phyloP scores from a whole-genome alignment of 2,329 filamentous ascomycete genomes.

The Xylariaceae sp. region DNA sequence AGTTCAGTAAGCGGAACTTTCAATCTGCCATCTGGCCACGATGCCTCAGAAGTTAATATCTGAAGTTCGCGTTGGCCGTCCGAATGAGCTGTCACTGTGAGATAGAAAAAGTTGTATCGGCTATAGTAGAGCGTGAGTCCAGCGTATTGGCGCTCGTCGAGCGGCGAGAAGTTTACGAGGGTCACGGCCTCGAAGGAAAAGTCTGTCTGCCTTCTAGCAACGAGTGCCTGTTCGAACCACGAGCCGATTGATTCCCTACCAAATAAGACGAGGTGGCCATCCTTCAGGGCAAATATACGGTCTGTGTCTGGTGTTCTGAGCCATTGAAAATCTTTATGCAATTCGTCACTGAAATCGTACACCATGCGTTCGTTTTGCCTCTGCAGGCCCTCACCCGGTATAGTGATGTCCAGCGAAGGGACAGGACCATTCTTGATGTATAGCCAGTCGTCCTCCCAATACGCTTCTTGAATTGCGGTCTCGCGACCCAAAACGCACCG shows the following conservation, averaged over 20 bases:
- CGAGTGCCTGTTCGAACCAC: conserved; percentile 56
- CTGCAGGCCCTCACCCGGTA: conserved; percentile 47
- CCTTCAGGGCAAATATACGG: conserved; percentile 43
- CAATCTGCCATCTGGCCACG: conserved; percentile 50
- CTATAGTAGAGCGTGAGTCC: conserved; percentile 60
- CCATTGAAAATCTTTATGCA: conserved; percentile 55
- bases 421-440: conserved; percentile 57
- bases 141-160: conserved; percentile 58
- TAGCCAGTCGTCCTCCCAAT: conserved; percentile 61
- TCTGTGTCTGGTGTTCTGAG: conserved; percentile 52
- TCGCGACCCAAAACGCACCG: conserved; percentile 53
- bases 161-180: conserved; percentile 47
- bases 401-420: conserved; percentile 49
- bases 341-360: conserved; percentile 43
- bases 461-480: conserved; percentile 55
- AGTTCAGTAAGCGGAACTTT: conserved; percentile 38
- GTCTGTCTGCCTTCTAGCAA: conserved; percentile 52
- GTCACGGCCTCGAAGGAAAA: conserved; percentile 61
- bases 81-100: conserved; percentile 53
- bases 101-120: conserved; percentile 62
- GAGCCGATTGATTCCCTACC: conserved; percentile 53
- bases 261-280: conserved; percentile 41
- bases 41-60: conserved; percentile 53
- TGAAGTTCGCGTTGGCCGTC: conserved; percentile 56
- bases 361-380: conserved; percentile 44